Conservation (phyloP, 495 filamentous ascomycete genomes). For the Cryomyces antarcticus region DNA sequence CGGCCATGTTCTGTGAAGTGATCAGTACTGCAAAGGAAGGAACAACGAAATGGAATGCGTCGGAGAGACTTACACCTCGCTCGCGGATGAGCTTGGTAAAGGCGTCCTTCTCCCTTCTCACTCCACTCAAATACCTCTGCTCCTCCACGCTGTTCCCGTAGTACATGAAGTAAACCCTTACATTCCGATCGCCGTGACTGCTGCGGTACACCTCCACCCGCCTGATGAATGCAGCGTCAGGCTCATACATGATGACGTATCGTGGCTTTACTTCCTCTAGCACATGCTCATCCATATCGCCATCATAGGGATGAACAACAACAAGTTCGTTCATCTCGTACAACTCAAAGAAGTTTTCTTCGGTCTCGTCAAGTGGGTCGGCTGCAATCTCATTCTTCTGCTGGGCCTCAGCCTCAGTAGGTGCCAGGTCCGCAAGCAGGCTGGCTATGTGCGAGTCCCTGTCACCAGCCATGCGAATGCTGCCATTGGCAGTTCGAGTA, state of each 20-base stretch:
- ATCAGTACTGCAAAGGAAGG: too few relatives aligned
- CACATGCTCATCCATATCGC: conserved; percentile 88
- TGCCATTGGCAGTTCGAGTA: conserved; percentile 38
- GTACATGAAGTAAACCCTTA: conserved; percentile 88
- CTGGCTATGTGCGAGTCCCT: conserved; percentile 51
- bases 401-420: conserved; percentile 38
- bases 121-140: conserved; percentile 75
- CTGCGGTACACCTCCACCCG: conserved; percentile 90
- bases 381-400: conserved; percentile 55
- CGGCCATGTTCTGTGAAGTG: conserved; percentile 41
- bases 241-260: conserved; percentile 98
- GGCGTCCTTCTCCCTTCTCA: conserved; percentile 82
- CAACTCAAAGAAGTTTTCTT: conserved; percentile 64
- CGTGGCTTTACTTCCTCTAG: conserved; percentile 81
- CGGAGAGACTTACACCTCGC: conserved; percentile 28
- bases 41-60: too few relatives aligned
- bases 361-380: conserved; percentile 69
- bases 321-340: conserved; percentile 83
- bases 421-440: conserved; percentile 44
- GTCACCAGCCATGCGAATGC: conserved; percentile 62
- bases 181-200: conserved; percentile 72
- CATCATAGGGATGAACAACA: conserved; percentile 80
- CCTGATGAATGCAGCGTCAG: conserved; percentile 86
- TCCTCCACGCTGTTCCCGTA: conserved; percentile 92
- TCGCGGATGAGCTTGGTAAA: conserved; percentile 89